Percentiles rank a stretch among this genome's conserved stretches.
Conservation (phyloP, 2,329 filamentous ascomycete genomes). For the Fusarium odoratissimum region DNA sequence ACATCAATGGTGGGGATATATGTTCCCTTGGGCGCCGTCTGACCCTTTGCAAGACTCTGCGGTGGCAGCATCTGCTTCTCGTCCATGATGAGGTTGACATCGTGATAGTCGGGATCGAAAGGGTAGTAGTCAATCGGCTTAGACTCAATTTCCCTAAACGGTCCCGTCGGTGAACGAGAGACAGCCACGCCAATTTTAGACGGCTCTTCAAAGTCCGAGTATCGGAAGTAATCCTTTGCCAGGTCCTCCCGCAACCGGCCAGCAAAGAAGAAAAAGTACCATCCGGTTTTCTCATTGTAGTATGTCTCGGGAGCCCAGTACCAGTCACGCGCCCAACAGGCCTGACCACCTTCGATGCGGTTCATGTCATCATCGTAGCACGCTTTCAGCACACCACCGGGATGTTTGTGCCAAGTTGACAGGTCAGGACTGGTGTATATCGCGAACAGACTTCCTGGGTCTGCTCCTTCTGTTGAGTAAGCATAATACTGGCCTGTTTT, state of each 20-base stretch:
- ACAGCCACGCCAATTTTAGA: slow-evolving; percentile 52
- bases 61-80: slow-evolving; percentile 50
- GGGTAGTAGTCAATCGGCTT: slow-evolving; percentile 51
- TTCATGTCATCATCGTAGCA: slow-evolving; percentile 49
- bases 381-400: slow-evolving; percentile 49
- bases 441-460: slow-evolving; percentile 48
- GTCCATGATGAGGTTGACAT: slow-evolving; percentile 54
- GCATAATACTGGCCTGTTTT: slow-evolving; percentile 48
- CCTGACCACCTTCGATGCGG: slow-evolving; percentile 47
- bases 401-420: slow-evolving; percentile 50
- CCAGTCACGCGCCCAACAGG: slow-evolving; percentile 53
- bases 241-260: slow-evolving; percentile 49
- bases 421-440: slow-evolving; percentile 53
- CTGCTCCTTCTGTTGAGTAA: slow-evolving; percentile 52
- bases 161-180: slow-evolving; percentile 49
- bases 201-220: slow-evolving; percentile 51
- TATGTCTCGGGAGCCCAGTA: slow-evolving; percentile 53
- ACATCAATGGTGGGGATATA: slow-evolving; percentile 57
- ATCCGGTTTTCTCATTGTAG: slow-evolving; percentile 50
- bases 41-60: slow-evolving; percentile 42
- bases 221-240: slow-evolving; percentile 49
- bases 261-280: slow-evolving; percentile 54
- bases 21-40: slow-evolving; percentile 49
- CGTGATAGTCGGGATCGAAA: slow-evolving; percentile 51
- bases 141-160: slow-evolving; percentile 49